Conservation (phyloP, 768 basidiomycete genomes). For the Xerocomus brunneocitrinus region DNA sequence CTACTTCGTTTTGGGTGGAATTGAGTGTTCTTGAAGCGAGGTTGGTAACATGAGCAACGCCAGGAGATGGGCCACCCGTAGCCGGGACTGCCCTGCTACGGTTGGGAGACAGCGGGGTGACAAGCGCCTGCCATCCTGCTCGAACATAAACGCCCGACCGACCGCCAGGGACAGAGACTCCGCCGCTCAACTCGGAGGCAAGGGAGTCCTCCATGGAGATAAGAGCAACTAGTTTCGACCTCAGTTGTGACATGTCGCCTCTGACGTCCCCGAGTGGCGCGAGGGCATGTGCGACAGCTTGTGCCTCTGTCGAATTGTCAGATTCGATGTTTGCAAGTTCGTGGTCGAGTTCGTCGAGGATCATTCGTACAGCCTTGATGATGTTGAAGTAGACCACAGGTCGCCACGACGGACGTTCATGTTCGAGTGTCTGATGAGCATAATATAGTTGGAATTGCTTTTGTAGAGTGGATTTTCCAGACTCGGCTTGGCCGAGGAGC, state of each 20-base stretch:
- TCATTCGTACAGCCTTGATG: constrained; percentile 71
- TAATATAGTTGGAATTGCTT: constrained; percentile 85
- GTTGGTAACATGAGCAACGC: constrained; percentile 41
- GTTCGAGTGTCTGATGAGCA: constrained; percentile 63
- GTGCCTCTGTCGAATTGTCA: constrained; percentile 28
- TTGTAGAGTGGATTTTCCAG: constrained; percentile 79
- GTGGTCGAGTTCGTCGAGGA: constrained; percentile 66
- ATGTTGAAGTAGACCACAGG: constrained; percentile 82
- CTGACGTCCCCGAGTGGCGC: constrained; percentile 33
- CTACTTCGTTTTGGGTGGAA: constrained; percentile 47
- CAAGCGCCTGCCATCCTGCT: constrained; percentile 65
- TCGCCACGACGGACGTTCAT: constrained; percentile 70
- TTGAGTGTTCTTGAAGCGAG: constrained; percentile 55
- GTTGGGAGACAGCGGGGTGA: constrained; percentile 39
- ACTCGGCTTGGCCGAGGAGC: constrained; percentile 76
- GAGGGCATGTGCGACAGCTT: constrained; percentile 29
- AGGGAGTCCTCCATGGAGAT: constrained; percentile 64
- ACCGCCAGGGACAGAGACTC: constrained; percentile 56
- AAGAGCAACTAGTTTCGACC: constrained; percentile 56
- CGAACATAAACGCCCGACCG: constrained; percentile 63
- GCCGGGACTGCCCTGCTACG: constrained; percentile 38
- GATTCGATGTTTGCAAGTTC: constrained; percentile 39
- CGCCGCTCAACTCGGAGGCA: constrained; percentile 63
- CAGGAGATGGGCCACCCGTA: constrained; percentile 28
- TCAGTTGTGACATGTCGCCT: constrained; percentile 48